A percentile compares a stretch with the other conserved stretches of the same genome.
phyloP scores from a whole-genome alignment of 306 rosid genomes.

The Quercus rubra region DNA sequence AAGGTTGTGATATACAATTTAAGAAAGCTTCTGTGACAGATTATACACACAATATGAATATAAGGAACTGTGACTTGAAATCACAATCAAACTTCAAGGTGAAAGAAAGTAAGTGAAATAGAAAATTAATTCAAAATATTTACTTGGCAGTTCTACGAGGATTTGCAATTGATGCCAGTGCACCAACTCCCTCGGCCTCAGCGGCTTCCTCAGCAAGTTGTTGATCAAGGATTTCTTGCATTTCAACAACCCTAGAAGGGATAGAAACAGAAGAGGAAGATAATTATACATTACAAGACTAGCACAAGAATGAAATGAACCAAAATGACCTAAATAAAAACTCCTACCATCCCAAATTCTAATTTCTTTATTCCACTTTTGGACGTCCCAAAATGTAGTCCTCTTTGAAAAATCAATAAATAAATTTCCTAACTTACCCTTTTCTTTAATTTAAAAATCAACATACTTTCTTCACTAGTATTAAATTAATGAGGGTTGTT shows the following conservation, averaged over 20 bases:
- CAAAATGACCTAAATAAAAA: not conserved
- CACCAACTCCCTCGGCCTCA: conserved; percentile 92
- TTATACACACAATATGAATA: not conserved
- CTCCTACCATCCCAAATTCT: too few species aligned
- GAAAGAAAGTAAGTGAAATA: not conserved
- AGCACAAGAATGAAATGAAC: conserved; percentile 11
- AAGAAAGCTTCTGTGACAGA: not conserved
- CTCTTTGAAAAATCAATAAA: too few species aligned
- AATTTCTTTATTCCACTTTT: too few species aligned
- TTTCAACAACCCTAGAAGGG: conserved; percentile 80
- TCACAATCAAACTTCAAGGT: conserved; percentile 13
- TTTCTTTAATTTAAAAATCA: too few species aligned
- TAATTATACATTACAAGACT: conserved; percentile 1
- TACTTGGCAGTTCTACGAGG: conserved; percentile 69
- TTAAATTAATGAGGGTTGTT: too few species aligned
- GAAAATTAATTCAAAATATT: conserved; percentile 28
- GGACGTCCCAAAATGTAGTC: too few species aligned
- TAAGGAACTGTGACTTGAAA: conserved; percentile 13
- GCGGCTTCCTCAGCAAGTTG: conserved; percentile 98
- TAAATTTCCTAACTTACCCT: too few species aligned
- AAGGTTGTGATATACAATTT: not conserved
- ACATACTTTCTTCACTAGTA: too few species aligned
- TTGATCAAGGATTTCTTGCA: conserved; percentile 96
- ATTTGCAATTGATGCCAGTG: conserved; percentile 65
- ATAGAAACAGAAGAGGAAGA: conserved; percentile 11